Evolutionary conservation across 1,139 yeast genomes (phyloP).

Genomic region (Hemisphaericaspora xylanilytica): DNA sequence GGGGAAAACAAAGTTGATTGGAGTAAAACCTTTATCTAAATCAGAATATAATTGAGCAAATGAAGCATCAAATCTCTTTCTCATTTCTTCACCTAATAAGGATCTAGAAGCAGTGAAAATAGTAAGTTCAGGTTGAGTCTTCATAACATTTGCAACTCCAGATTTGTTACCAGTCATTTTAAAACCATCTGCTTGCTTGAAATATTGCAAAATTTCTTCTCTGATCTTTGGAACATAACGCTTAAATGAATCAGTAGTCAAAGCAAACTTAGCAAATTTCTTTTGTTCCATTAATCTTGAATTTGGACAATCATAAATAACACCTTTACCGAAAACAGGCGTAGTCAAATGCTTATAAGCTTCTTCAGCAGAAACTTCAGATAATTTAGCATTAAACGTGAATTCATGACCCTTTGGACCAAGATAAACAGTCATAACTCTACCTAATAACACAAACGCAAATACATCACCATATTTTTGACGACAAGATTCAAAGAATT

Average conservation of each 20-base stretch:
- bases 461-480: slow-evolving; percentile 87
- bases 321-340: slow-evolving; percentile 97
- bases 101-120: slow-evolving; percentile 95
- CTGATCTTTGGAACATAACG: slow-evolving; percentile 84
- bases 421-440: slow-evolving; percentile 89
- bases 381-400: slow-evolving; percentile 83
- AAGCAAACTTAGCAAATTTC: slow-evolving; percentile 89
- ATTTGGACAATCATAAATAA: slow-evolving; percentile 95
- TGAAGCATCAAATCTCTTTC: slow-evolving; percentile 74
- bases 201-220: slow-evolving; percentile 70
- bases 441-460: slow-evolving; percentile 84
- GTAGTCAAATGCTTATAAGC: slow-evolving; percentile 95
- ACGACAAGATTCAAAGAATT: slow-evolving; percentile 77
- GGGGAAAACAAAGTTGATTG: slow-evolving; percentile 93
- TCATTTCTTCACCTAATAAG: slow-evolving; percentile 86
- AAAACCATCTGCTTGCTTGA: slow-evolving; percentile 48
- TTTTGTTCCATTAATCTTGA: slow-evolving; percentile 94
- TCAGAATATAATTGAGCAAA: slow-evolving; percentile 88
- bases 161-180: slow-evolving; percentile 33
- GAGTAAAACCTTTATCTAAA: slow-evolving; percentile 95
- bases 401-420: slow-evolving; percentile 99
- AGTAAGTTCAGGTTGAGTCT: slow-evolving; percentile 91
- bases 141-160: slow-evolving; percentile 72
- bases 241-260: slow-evolving; percentile 81
- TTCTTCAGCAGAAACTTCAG: slow-evolving; percentile 93